Conservation (phyloP, 2,329 filamentous ascomycete genomes). For the Periconia sp. region DNA sequence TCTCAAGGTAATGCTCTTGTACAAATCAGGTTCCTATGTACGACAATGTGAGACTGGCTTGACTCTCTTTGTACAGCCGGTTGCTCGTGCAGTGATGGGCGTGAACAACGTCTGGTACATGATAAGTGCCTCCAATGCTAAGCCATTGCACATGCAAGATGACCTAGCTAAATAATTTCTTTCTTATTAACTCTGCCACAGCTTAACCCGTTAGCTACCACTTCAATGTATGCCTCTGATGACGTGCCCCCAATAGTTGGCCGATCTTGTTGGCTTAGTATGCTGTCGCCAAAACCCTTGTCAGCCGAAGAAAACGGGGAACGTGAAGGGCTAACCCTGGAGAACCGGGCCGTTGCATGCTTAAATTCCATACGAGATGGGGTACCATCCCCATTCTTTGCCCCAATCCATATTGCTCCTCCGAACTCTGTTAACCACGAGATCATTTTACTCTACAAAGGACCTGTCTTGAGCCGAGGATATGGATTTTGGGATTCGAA, state of each 20-base stretch:
- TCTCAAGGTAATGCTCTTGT: neutral
- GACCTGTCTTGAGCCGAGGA: neutral
- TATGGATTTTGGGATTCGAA: neutral
- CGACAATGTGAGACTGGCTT: neutral
- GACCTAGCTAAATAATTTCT: neutral
- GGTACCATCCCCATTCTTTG: conserved; percentile 6
- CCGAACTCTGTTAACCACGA: neutral
- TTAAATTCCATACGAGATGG: conserved; percentile 23
- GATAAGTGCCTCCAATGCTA: neutral
- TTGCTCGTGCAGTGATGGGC: neutral
- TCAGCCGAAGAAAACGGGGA: conserved; percentile 21
- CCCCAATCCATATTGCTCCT: neutral
- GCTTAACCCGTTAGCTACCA: neutral
- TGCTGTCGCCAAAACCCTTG: conserved; percentile 17
- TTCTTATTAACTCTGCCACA: neutral
- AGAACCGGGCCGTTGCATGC: conserved; percentile 31
- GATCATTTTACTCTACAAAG: neutral
- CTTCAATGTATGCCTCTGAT: conserved; percentile 8
- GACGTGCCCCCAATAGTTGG: conserved; percentile 9
- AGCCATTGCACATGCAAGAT: neutral
- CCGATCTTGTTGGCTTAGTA: conserved; percentile 18
- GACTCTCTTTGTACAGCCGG: neutral
- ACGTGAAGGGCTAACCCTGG: conserved; percentile 31
- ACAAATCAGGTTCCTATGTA: neutral
- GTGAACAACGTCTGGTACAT: neutral